Evolutionary conservation across 306 rosid genomes (phyloP).

Genomic region (Trifolium pratense): DNA sequence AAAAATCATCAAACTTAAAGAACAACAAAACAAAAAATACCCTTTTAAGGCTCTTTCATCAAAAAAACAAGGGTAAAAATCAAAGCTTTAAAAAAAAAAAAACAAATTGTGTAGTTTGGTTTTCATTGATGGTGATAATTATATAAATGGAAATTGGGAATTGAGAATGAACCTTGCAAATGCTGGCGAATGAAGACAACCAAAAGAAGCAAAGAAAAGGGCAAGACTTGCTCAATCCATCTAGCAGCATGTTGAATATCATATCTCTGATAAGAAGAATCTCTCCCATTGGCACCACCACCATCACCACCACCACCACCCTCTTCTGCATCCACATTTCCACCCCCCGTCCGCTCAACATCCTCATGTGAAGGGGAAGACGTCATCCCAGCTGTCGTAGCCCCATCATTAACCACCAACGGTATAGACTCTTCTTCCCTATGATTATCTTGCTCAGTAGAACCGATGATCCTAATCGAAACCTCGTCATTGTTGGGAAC

Average conservation of each 20-base stretch:
- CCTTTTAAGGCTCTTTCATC: neutral
- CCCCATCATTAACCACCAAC: slow-evolving; percentile 59
- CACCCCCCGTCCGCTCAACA: slow-evolving; percentile 56
- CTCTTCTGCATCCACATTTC: slow-evolving; percentile 53
- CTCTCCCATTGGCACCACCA: slow-evolving; percentile 75
- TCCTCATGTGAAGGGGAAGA: slow-evolving; percentile 47
- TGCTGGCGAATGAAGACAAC: slow-evolving; percentile 98
- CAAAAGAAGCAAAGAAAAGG: slow-evolving; percentile 91
- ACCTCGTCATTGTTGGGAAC: slow-evolving; percentile 71
- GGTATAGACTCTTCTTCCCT: slow-evolving; percentile 50
- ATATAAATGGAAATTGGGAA: no score
- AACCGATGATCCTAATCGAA: slow-evolving; percentile 81
- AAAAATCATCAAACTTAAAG: neutral
- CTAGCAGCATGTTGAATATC: slow-evolving; percentile 98
- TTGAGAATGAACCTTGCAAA: slow-evolving; percentile 72
- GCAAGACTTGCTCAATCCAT: slow-evolving; percentile 94
- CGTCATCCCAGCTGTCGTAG: slow-evolving; percentile 13
- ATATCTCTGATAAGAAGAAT: slow-evolving; percentile 93
- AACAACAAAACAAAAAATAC: neutral
- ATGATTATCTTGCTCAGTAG: slow-evolving; percentile 61
- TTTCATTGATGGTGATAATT: neutral
- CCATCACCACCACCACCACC: slow-evolving; percentile 46
- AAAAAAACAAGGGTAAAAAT: neutral
- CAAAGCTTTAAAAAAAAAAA: neutral
- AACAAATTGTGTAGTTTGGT: neutral